Conservation (phyloP, 345 rosid genomes). For the Mallotus nudiflorus region DNA sequence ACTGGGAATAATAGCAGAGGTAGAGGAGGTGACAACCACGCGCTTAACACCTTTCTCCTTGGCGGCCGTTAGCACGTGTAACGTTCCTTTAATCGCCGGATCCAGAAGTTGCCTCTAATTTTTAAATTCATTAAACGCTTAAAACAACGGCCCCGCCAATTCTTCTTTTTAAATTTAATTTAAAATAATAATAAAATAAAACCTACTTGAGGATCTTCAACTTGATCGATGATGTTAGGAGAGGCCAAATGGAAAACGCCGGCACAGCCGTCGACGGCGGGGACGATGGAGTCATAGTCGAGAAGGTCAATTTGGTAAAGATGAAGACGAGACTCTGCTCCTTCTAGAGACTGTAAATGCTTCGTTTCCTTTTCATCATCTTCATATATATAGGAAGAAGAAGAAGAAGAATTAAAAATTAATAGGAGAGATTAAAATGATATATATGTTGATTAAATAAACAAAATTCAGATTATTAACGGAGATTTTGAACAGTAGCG, state of each 20-base stretch:
- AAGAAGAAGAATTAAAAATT: neutral
- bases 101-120: slow-evolving; percentile 70
- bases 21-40: slow-evolving; percentile 82
- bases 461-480: slow-evolving; percentile 33
- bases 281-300: slow-evolving; percentile 58
- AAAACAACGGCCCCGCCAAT: no score
- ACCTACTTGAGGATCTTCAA: slow-evolving; percentile 79
- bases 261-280: slow-evolving; percentile 63
- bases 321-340: slow-evolving; percentile 78
- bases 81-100: slow-evolving; percentile 85
- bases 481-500: slow-evolving; percentile 75
- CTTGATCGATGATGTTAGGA: slow-evolving; percentile 78
- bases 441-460: neutral
- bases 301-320: slow-evolving; percentile 87
- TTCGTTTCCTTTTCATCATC: slow-evolving; percentile 79
- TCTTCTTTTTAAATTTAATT: no score
- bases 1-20: slow-evolving; percentile 76
- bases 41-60: slow-evolving; percentile 73
- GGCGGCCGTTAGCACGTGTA: slow-evolving; percentile 72
- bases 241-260: slow-evolving; percentile 96
- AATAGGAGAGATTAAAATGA: neutral
- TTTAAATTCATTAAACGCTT: no score
- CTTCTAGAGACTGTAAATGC: slow-evolving; percentile 73
- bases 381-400: slow-evolving; percentile 13
- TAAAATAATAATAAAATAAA: no score